phyloP scores from a whole-genome alignment of 441 rosid species.

The Populus hybrid region DNA sequence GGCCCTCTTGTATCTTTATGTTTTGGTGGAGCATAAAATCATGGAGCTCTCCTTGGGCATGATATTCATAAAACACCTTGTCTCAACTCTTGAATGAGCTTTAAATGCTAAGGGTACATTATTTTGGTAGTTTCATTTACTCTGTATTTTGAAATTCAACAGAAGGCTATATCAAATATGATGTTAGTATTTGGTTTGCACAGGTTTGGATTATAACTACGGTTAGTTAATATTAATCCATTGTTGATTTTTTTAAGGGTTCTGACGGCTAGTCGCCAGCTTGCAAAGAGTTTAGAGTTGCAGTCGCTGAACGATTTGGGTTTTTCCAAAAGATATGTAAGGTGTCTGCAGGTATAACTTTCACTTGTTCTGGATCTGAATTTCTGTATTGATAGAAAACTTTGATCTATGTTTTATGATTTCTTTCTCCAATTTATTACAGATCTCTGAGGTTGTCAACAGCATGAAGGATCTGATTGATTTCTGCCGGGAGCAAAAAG shows the following conservation, averaged over 20 bases:
- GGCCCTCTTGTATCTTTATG: background rate
- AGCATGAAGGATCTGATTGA: conserved; percentile 98
- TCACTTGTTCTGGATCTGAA: conserved; percentile 7
- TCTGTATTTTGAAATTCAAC: background rate
- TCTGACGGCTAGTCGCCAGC: conserved; percentile 86
- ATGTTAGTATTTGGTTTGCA: background rate
- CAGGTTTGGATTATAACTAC: background rate
- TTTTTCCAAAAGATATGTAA: conserved; percentile 92
- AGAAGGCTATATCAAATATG: background rate
- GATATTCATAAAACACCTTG: background rate
- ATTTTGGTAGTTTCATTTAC: background rate
- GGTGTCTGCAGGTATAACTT: conserved; percentile 82
- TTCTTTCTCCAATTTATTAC: conserved; percentile 20
- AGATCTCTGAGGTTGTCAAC: conserved; percentile 98
- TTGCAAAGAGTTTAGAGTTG: conserved; percentile 83
- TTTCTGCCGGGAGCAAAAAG: conserved; percentile 76
- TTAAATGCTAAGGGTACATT: background rate
- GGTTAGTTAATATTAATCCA: conserved; percentile 9
- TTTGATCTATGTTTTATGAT: conserved; percentile 5
- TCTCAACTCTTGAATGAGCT: background rate
- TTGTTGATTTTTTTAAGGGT: conserved; percentile 53
- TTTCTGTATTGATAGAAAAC: conserved; percentile 7
- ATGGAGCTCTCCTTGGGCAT: background rate
- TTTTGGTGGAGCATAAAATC: background rate
- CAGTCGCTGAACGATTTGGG: conserved; percentile 92